Percentiles rank a stretch among this genome's conserved stretches.
These are phyloP conservation scores for Phytophthora cactorum DNA, from an alignment of 352 stramenopile genomes.

Conservation along the genomic window DNA sequence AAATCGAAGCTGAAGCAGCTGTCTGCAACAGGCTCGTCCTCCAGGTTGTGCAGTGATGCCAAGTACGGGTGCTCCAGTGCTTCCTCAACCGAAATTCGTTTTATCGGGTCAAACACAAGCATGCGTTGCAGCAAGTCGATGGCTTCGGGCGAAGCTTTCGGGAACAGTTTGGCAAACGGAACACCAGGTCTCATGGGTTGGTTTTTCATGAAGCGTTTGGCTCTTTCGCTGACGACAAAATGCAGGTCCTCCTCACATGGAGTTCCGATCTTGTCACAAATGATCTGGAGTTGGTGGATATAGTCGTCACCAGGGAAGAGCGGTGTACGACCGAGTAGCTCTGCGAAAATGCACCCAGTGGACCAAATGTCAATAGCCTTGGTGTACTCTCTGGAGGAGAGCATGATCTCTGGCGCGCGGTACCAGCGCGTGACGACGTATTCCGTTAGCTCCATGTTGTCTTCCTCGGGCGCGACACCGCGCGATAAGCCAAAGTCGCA, in stretches of 20 bases:
- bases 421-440: conserved; percentile 96
- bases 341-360: conserved; percentile 94
- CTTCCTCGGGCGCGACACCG: conserved; percentile 79
- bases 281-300: conserved; percentile 99
- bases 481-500: conserved; percentile 93
- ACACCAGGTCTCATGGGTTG: conserved; percentile 77
- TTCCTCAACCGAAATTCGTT: conserved; percentile 93
- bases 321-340: conserved; percentile 89
- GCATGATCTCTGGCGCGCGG: conserved; percentile 95
- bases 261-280: conserved; percentile 92
- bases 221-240: conserved; percentile 93
- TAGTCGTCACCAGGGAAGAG: conserved; percentile 98
- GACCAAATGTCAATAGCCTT: conserved; percentile 98
- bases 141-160: conserved; percentile 65
- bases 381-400: conserved; percentile 96
- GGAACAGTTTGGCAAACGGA: conserved; percentile 77
- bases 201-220: conserved; percentile 87
- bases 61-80: conserved; percentile 93
- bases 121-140: conserved; percentile 89
- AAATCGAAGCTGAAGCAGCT: conserved; percentile 89
- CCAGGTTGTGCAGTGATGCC: conserved; percentile 92
- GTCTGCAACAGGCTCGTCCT: conserved; percentile 90
- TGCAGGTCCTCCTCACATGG: conserved; percentile 87
- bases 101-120: conserved; percentile 88
- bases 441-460: conserved; percentile 92